Conservation (phyloP, 352 stramenopile genomes). For the Lagenidium sp. region DNA sequence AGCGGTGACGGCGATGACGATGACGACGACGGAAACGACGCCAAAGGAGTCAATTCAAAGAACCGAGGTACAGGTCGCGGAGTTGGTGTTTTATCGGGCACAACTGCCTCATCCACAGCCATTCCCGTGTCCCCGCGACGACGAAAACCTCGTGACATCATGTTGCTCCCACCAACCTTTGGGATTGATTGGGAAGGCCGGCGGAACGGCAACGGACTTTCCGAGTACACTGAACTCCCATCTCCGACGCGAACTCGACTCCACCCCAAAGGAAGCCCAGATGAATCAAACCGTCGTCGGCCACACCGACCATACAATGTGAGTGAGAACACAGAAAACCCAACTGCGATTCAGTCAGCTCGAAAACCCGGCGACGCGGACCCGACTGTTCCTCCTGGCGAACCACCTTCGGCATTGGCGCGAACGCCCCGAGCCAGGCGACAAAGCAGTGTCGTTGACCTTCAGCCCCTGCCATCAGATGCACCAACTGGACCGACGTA, state of each 20-base stretch:
- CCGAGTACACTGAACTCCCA: conserved; percentile 30
- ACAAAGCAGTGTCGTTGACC: too few species aligned
- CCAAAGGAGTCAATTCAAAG: neutral
- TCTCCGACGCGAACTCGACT: conserved; percentile 32
- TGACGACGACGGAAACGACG: neutral
- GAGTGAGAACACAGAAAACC: too few species aligned
- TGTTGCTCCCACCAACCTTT: conserved; percentile 49
- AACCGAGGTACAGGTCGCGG: too few species aligned
- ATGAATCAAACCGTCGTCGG: too few species aligned
- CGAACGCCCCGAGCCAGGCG: too few species aligned
- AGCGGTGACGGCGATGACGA: conserved; percentile 1
- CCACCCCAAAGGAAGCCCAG: conserved; percentile 12
- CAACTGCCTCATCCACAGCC: neutral
- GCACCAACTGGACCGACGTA: conserved; percentile 28
- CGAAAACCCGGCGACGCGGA: neutral
- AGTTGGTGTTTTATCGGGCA: too few species aligned
- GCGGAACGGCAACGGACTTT: conserved; percentile 17
- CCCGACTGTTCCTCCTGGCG: conserved; percentile 1
- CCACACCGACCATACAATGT: too few species aligned
- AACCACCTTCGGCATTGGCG: neutral
- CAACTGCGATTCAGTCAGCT: too few species aligned
- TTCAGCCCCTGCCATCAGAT: too few species aligned
- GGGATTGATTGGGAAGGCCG: conserved; percentile 47
- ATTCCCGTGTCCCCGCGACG: conserved; percentile 5
- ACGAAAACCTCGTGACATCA: conserved; percentile 50